Base-by-base conservation (phyloP, 805 yeast genomes). In the Teunomyces gatunensis region DNA sequence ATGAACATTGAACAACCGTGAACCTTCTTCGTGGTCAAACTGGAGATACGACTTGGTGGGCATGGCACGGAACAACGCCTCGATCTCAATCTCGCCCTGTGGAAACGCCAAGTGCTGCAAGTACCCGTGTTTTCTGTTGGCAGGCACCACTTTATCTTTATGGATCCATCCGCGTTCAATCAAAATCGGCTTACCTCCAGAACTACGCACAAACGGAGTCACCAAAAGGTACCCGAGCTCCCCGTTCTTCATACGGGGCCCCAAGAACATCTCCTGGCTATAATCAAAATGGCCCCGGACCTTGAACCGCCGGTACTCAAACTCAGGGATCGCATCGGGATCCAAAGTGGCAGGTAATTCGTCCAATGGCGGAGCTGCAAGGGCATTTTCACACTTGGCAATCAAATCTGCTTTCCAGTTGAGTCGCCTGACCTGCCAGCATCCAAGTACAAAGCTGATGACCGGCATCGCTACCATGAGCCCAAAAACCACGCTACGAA, bases 121-220 rank as follows among this genome's bases (percentile, higher is more conserved):
- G 52, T 73, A 71, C 6, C 74, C 75, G 13, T 57, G 49, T 10
- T 67, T 67, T 49, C 80, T 87, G 56, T 54, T 73, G 54, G 48
- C 75, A 49, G 74, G 96, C 63, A 67, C 65, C 46, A 81, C 79
- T 51, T 80, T 81, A 11, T 81, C 87, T 54, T 86, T 89, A 21
- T 80, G 70, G 40, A 94, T 81, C 96, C 97, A 94, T 12, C 99
- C 99, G 54, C 99, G 79, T 63, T 89, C 95, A 25, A 94, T 78
- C 46, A 94, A 70, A 13, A 94, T 72, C 45, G 87, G 91, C 42
- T 84, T 79, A 1, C 90, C 94, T 20, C 89, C 87, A 51, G 80
- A 83, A 3, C 80, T 71, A 50, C 96, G 80, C 20, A 81, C 77
- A 57, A 94, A 81, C 10, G 99, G 98, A 5, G 95, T 85, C 27